Conservation (phyloP, 2,329 filamentous ascomycete genomes). For the Myrmaecium sp. region DNA sequence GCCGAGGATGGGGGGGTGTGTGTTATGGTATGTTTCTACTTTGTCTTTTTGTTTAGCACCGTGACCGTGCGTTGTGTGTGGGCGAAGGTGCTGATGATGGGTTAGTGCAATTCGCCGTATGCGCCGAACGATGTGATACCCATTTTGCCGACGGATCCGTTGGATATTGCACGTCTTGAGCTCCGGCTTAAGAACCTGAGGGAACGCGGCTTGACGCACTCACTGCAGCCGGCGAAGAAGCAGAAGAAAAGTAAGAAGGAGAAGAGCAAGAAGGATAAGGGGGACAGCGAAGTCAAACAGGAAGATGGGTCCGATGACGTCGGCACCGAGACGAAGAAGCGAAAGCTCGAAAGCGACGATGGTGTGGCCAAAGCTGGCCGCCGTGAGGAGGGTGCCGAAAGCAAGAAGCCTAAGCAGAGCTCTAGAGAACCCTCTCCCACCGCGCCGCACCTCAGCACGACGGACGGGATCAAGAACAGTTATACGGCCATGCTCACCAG, state of each 20-base stretch:
- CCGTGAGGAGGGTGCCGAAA: slow-evolving; percentile 1
- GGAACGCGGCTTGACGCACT: slow-evolving; percentile 62
- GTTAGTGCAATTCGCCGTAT: slow-evolving; percentile 59
- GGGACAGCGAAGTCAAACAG: slow-evolving; percentile 4
- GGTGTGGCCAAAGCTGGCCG: slow-evolving; percentile 1
- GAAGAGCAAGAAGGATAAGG: slow-evolving; percentile 12
- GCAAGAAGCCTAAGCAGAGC: background rate
- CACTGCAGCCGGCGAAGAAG: slow-evolving; percentile 74
- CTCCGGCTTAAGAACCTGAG: slow-evolving; percentile 52
- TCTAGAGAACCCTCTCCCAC: slow-evolving; percentile 3
- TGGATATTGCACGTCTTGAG: slow-evolving; percentile 52
- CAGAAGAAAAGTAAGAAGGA: slow-evolving; percentile 54
- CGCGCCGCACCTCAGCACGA: slow-evolving; percentile 11
- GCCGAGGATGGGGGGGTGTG: slow-evolving; percentile 41
- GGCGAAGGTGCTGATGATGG: background rate
- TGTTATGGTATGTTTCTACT: slow-evolving; percentile 27
- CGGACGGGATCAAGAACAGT: slow-evolving; percentile 66
- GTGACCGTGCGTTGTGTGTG: no score
- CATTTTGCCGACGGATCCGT: slow-evolving; percentile 54
- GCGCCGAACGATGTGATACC: slow-evolving; percentile 61
- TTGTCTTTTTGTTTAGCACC: slow-evolving; percentile 7
- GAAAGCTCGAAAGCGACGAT: slow-evolving; percentile 11
- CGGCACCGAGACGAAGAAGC: no score
- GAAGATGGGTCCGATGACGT: slow-evolving; percentile 1
- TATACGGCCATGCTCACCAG: slow-evolving; percentile 73